A percentile compares a stretch with the other conserved stretches of the same genome.
Evolutionary conservation across 1,284 basidiomycete species (phyloP).

Genomic region (Heterobasidion parviporum): DNA sequence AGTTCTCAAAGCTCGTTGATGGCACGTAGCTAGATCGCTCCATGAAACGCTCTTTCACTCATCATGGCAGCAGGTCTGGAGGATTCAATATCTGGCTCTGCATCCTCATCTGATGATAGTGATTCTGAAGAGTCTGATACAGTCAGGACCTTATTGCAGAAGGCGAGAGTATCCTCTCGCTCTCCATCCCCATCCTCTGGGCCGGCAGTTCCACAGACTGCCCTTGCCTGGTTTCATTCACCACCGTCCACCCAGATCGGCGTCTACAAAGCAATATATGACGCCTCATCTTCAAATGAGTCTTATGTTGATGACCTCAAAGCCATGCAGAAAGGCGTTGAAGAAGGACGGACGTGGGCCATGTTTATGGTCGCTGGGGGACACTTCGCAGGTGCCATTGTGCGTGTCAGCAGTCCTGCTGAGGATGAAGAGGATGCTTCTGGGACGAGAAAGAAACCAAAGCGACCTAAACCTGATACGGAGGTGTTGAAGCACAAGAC

Average conservation of each 20-base stretch:
- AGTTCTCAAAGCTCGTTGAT: constrained; percentile 74
- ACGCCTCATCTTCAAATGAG: constrained; percentile 31
- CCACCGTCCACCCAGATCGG: constrained; percentile 84
- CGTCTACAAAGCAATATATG: constrained; percentile 74
- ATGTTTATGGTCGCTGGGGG: constrained; percentile 96
- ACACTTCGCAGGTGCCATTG: constrained; percentile 92
- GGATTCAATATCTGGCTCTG: constrained; percentile 86
- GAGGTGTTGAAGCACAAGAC: constrained; percentile 91
- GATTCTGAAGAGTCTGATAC: constrained; percentile 54
- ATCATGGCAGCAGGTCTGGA: constrained; percentile 66
- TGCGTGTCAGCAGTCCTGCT: constrained; percentile 53
- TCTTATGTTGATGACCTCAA: constrained; percentile 52
- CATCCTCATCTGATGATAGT: constrained; percentile 53
- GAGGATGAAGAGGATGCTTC: constrained; percentile 35
- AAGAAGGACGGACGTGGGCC: constrained; percentile 76
- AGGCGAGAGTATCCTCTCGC: constrained; percentile 41
- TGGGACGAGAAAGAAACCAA: constrained; percentile 43
- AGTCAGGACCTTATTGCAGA: constrained; percentile 60
- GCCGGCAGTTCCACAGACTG: constrained; percentile 50
- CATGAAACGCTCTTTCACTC: neutral
- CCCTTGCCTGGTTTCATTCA: constrained; percentile 87
- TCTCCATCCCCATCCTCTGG: constrained; percentile 38
- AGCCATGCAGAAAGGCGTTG: constrained; percentile 53
- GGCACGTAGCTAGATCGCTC: constrained; percentile 36
- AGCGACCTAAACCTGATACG: constrained; percentile 55